Evolutionary conservation across 805 yeast species (phyloP).

Genomic region (Spathaspora hagerdaliae): DNA sequence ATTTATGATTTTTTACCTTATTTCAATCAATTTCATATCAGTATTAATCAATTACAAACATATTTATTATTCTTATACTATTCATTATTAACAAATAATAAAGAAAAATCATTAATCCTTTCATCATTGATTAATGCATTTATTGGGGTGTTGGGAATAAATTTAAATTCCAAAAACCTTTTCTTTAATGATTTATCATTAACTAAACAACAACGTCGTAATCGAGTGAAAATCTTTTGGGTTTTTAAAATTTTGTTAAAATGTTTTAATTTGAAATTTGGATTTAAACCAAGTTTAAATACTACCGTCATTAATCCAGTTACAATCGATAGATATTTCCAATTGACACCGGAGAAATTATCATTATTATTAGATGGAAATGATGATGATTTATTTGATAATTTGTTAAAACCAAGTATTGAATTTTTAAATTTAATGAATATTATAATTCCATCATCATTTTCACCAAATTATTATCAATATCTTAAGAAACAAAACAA

Average conservation of each 20-base stretch:
- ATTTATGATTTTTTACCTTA: conserved; percentile 44
- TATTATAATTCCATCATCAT: conserved; percentile 43
- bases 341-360: conserved; percentile 41
- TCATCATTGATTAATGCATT: conserved; percentile 38
- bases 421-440: conserved; percentile 42
- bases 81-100: conserved; percentile 40
- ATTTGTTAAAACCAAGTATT: conserved; percentile 37
- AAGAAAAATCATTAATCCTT: conserved; percentile 35
- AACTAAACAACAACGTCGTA: conserved; percentile 30
- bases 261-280: conserved; percentile 41
- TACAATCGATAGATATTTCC: conserved; percentile 41
- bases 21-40: conserved; percentile 46
- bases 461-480: conserved; percentile 43
- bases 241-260: conserved; percentile 40
- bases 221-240: conserved; percentile 44
- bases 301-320: conserved; percentile 46
- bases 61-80: conserved; percentile 46
- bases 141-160: conserved; percentile 41
- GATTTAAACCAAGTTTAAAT: conserved; percentile 43
- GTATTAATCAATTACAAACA: conserved; percentile 47
- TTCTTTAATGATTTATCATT: conserved; percentile 47
- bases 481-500: conserved; percentile 29
- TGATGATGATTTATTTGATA: conserved; percentile 32
- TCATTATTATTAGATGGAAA: conserved; percentile 27
- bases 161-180: conserved; percentile 35